Conservation (phyloP, 2,329 filamentous ascomycete genomes). For the Penicillium capsulatum region DNA sequence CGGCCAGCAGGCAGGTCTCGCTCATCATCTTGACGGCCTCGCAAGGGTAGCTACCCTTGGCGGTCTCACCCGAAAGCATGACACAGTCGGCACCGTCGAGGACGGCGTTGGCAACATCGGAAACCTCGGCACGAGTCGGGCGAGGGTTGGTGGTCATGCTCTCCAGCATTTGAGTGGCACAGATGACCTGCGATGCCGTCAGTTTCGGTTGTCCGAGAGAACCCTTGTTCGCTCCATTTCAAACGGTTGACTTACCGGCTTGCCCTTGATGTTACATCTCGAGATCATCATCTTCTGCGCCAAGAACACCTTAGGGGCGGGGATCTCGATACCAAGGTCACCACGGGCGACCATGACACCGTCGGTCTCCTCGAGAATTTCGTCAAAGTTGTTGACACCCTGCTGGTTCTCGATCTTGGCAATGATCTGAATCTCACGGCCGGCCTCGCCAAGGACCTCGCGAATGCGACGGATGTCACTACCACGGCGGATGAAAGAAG, state of each 20-base stretch:
- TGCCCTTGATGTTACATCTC: slow-evolving; percentile 99
- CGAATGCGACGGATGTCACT: slow-evolving; percentile 93
- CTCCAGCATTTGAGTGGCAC: slow-evolving; percentile 99
- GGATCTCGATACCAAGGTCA: slow-evolving; percentile 97
- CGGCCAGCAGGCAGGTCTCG: slow-evolving; percentile 92
- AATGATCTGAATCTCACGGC: slow-evolving; percentile 97
- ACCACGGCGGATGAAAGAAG: slow-evolving; percentile 92
- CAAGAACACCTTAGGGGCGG: slow-evolving; percentile 95
- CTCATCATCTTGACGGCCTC: slow-evolving; percentile 97
- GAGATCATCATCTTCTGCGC: slow-evolving; percentile 99
- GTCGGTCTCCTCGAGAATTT: slow-evolving; percentile 93
- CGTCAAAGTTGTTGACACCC: slow-evolving; percentile 98
- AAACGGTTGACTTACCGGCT: slow-evolving; percentile 67
- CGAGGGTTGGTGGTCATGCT: slow-evolving; percentile 99
- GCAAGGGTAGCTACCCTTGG: slow-evolving; percentile 90
- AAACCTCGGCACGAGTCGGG: slow-evolving; percentile 96
- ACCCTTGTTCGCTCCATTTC: too few relatives aligned
- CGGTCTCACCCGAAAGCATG: slow-evolving; percentile 98
- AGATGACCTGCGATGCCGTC: slow-evolving; percentile 57
- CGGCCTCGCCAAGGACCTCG: slow-evolving; percentile 81
- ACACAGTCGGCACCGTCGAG: slow-evolving; percentile 98
- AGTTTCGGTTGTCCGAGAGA: too few relatives aligned
- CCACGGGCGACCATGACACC: slow-evolving; percentile 99
- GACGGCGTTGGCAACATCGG: slow-evolving; percentile 96
- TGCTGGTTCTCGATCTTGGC: slow-evolving; percentile 99